These are phyloP conservation scores for Clathrus columnatus DNA, from an alignment of 768 basidiomycete genomes.

Conservation along the genomic window DNA sequence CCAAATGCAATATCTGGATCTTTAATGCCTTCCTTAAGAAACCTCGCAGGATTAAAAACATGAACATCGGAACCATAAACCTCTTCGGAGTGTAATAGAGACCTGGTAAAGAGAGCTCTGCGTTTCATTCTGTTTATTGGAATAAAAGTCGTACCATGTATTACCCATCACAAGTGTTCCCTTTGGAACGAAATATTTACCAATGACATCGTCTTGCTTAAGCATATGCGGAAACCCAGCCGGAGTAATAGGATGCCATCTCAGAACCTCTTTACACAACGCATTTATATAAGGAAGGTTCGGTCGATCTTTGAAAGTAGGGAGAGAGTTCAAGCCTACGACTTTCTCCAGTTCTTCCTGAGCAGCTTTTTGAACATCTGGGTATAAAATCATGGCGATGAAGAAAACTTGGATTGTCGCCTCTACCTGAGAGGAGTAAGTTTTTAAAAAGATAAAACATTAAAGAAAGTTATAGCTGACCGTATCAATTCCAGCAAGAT, in stretches of 20 bases:
- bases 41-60: neutral
- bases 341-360: neutral
- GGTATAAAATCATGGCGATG: neutral
- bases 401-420: neutral
- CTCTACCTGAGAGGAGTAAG: too few relatives aligned
- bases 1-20: neutral
- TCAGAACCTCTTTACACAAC: neutral
- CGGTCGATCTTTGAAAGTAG: constrained; percentile 4
- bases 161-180: constrained; percentile 15
- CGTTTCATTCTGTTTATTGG: too few relatives aligned
- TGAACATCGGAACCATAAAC: neutral
- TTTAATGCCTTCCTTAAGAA: neutral
- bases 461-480: too few relatives aligned
- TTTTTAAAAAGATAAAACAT: too few relatives aligned
- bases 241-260: neutral
- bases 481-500: neutral
- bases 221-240: constrained; percentile 4
- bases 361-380: neutral
- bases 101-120: too few relatives aligned
- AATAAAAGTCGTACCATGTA: constrained; percentile 11
- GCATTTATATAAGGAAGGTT: neutral
- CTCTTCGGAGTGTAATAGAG: neutral
- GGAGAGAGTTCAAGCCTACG: neutral
- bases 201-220: constrained; percentile 14
- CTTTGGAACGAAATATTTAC: constrained; percentile 33